Evolutionary conservation across 2,329 filamentous ascomycete species (phyloP), one percentile per base, ranked within the genome.

Genomic region (Orbilia oligospora): DNA sequence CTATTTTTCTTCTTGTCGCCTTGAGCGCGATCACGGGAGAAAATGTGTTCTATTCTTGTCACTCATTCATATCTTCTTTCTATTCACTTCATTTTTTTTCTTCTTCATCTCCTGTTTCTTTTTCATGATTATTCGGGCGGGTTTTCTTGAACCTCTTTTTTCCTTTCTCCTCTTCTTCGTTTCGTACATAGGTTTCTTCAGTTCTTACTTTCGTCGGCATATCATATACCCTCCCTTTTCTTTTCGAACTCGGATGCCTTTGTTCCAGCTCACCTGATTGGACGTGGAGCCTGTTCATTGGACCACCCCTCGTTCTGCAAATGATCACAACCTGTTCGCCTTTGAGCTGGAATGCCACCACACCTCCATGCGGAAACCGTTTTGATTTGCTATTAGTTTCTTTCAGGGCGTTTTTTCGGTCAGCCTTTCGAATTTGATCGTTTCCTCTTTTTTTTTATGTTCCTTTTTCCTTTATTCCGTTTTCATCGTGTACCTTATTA

Each of bases 201-300:
- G 36, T 41, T 70, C 56, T 51, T 44, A 55, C 46, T 51, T 49
- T 33, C 51, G 9, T 27, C 44, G 38, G 16, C 33, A 56, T 49
- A 53, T 44, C 33, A 56, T 49, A 53, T 44, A 30, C 33, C 36
- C 51, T 46, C 56, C 56, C 33, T 38, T 55, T 12, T 8, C 36
- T 41, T 51, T 24, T 51, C 33, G 30, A 12, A 44, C 48, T 27
- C 30, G 49, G 46, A 27, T 44, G 20, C 33, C 44, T 51, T 58
- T 24, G 48, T 49, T 70, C 48, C 64, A 70, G 46, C 55, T 64
- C 64, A 65, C 44, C 56, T 48, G 71, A 76, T 76, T 70, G 71
- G 71, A 76, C 71, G 71, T 76, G 71, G 71, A 51, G 65, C 38
- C 64, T 46, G 56, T 64, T 69, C 44, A 76, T 76, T 76, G 71